Percentiles rank a stretch among this genome's conserved stretches.
These are phyloP conservation scores for Thielaviopsis ethacetica DNA, from an alignment of 2,329 filamentous ascomycete genomes.

Conservation along the genomic window DNA sequence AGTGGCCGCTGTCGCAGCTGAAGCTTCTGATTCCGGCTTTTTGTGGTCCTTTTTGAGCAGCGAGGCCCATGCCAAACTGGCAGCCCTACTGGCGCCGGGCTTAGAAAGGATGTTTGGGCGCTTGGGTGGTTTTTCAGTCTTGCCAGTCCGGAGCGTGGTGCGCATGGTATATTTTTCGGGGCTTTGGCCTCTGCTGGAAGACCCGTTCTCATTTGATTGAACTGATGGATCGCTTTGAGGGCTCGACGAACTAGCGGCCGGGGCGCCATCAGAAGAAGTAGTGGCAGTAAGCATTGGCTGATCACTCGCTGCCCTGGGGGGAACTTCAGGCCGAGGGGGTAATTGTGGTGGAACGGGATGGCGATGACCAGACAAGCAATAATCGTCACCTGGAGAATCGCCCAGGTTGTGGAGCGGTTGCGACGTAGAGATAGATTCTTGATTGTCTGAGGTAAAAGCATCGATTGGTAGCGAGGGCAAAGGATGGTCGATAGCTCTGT, in stretches of 20 bases:
- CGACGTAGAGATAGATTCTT: neutral
- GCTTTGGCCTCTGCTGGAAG: constrained; percentile 28
- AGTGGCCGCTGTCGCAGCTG: constrained; percentile 14
- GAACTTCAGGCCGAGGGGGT: neutral
- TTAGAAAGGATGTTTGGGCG: constrained; percentile 18
- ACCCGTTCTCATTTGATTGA: neutral
- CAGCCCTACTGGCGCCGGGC: constrained; percentile 42
- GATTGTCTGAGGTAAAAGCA: neutral
- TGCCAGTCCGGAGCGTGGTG: constrained; percentile 39
- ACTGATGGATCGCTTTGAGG: neutral
- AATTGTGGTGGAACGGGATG: neutral
- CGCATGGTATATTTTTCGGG: constrained; percentile 47
- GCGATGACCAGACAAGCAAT: neutral
- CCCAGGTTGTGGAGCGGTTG: neutral
- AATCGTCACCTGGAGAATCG: neutral
- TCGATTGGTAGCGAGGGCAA: neutral
- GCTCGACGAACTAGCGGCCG: neutral
- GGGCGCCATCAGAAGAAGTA: neutral
- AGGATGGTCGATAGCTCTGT: neutral
- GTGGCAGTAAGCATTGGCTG: neutral
- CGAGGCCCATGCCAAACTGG: constrained; percentile 42
- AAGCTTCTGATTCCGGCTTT: constrained; percentile 16
- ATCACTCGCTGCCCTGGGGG: constrained; percentile 13
- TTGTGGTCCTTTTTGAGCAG: constrained; percentile 18
- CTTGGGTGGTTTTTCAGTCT: constrained; percentile 27